Evolutionary conservation across 2,329 filamentous ascomycete genomes (phyloP).

Genomic region (Neonectria ditissima): DNA sequence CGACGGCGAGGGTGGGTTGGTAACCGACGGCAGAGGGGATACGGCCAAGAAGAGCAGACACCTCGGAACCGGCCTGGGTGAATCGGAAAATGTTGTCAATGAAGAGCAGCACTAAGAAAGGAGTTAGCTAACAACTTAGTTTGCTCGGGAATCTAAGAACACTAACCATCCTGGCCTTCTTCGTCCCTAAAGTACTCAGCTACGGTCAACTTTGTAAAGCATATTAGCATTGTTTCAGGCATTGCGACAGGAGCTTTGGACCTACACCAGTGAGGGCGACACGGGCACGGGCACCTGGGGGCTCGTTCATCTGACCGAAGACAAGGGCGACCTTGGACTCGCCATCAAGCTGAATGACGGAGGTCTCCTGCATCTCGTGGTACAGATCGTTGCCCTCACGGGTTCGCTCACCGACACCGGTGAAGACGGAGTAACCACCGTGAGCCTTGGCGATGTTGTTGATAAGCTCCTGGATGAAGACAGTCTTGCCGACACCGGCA

Average conservation of each 20-base stretch:
- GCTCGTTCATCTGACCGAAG: conserved; percentile 99
- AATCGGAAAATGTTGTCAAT: conserved; percentile 99
- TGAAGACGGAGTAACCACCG: conserved; percentile 99
- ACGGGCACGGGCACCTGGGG: conserved; percentile 99
- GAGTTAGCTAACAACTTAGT: conserved; percentile 15
- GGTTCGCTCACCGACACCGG: conserved; percentile 99
- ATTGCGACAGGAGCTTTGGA: conserved; percentile 11
- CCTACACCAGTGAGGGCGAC: conserved; percentile 89
- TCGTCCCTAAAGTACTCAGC: conserved; percentile 85
- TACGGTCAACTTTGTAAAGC: conserved; percentile 65
- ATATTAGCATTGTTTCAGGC: background rate
- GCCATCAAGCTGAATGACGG: conserved; percentile 98
- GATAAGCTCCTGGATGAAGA: conserved; percentile 99
- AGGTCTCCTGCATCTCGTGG: conserved; percentile 99
- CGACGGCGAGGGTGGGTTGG: conserved; percentile 97
- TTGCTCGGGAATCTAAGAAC: conserved; percentile 10
- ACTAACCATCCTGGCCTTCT: conserved; percentile 86
- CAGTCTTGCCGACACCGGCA: conserved; percentile 99
- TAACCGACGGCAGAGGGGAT: conserved; percentile 99
- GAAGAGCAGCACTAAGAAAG: conserved; percentile 85
- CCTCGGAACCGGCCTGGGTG: conserved; percentile 99
- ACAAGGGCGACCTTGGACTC: conserved; percentile 99
- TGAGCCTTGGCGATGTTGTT: conserved; percentile 99
- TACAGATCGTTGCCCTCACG: conserved; percentile 99
- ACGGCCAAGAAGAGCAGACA: conserved; percentile 98